These are phyloP conservation scores for Acanthamoeba royreba DNA, from an alignment of 208 protist genomes.

Conservation along the genomic window DNA sequence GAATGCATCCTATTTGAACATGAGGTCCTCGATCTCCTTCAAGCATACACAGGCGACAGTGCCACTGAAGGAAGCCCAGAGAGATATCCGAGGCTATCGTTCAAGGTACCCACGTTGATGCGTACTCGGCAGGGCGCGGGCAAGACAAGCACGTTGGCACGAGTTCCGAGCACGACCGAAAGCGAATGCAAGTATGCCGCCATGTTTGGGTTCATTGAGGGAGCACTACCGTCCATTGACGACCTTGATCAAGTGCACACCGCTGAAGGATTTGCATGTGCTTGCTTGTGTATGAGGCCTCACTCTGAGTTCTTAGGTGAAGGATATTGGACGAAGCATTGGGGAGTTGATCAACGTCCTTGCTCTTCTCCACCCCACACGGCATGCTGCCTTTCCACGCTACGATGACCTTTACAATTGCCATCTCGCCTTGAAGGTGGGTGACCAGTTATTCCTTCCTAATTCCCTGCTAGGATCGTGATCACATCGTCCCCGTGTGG, in stretches of 20 bases:
- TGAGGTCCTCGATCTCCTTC: not conserved
- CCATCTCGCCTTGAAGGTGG: not conserved
- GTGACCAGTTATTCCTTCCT: no score
- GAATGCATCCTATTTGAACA: not conserved
- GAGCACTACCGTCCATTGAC: not conserved
- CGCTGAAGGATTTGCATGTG: no score
- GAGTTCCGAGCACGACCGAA: not conserved
- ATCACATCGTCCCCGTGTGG: no score
- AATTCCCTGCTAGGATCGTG: no score
- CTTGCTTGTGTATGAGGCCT: no score
- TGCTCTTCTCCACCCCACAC: not conserved
- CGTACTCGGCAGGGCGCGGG: not conserved
- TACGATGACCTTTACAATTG: not conserved
- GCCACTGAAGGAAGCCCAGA: no score
- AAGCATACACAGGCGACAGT: not conserved
- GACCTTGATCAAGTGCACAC: not conserved
- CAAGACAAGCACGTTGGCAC: not conserved
- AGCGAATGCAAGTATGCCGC: not conserved
- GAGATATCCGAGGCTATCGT: not conserved
- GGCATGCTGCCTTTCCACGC: not conserved
- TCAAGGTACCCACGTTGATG: not conserved
- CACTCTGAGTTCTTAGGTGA: no score
- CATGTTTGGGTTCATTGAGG: not conserved
- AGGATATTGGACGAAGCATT: not conserved
- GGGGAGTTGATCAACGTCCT: not conserved